phyloP scores from a whole-genome alignment of 208 protist species.

The Vickermania ingenoplastis region DNA sequence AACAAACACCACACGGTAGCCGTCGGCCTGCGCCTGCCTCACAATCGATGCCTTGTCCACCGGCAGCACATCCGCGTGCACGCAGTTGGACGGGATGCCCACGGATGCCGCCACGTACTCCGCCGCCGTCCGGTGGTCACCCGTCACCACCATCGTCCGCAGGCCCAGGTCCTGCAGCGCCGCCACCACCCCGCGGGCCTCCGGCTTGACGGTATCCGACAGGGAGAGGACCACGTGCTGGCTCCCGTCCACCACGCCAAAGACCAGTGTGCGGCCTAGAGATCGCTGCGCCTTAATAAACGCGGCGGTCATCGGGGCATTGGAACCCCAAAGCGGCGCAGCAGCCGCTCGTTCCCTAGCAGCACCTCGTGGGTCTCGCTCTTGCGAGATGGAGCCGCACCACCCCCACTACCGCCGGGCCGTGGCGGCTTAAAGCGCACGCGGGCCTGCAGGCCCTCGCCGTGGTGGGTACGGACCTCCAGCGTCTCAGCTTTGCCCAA shows the following conservation, averaged over 20 bases:
- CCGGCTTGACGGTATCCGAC: conserved; percentile 83
- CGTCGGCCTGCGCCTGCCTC: conserved; percentile 42
- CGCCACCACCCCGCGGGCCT: no score
- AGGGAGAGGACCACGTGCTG: conserved; percentile 40
- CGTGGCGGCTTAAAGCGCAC: conserved; percentile 7
- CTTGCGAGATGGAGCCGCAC: conserved; percentile 16
- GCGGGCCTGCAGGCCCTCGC: conserved; percentile 38
- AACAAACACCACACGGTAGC: conserved; percentile 61
- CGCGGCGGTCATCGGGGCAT: conserved; percentile 8
- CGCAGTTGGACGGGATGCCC: conserved; percentile 55
- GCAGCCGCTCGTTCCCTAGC: conserved; percentile 64
- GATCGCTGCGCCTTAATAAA: conserved; percentile 20
- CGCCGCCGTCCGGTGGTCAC: conserved; percentile 71
- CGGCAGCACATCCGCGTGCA: conserved; percentile 78
- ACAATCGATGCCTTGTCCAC: conserved; percentile 77
- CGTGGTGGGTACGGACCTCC: conserved; percentile 28
- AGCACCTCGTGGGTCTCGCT: conserved; percentile 25
- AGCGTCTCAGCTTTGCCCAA: conserved; percentile 28
- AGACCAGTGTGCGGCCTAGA: conserved; percentile 49
- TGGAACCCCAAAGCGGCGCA: conserved; percentile 21
- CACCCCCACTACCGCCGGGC: no score
- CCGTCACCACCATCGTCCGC: conserved; percentile 71
- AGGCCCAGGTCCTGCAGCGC: conserved; percentile 36
- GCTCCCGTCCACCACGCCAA: conserved; percentile 63
- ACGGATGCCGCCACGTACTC: conserved; percentile 42